Percentiles rank a stretch among this genome's conserved stretches.
Conservation (phyloP, 805 yeast genomes). For the Hyphopichia homilentoma region DNA sequence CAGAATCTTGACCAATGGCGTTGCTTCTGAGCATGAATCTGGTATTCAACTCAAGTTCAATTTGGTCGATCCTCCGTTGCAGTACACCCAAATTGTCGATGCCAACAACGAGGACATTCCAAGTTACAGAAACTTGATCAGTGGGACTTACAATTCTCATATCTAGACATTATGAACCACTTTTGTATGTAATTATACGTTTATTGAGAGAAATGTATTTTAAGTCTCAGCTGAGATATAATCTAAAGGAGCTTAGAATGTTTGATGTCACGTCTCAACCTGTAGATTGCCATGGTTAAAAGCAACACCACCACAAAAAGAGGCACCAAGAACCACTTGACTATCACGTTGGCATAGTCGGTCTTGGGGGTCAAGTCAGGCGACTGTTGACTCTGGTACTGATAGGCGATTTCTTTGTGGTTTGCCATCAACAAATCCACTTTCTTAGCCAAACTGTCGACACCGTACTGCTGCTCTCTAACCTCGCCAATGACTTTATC, state of each 20-base stretch:
- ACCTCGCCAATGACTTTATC: constrained; percentile 40
- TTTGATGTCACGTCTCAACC: constrained; percentile 59
- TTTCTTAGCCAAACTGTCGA: constrained; percentile 30
- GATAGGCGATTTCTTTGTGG: constrained; percentile 34
- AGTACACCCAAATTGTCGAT: constrained; percentile 36
- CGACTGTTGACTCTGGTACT: constrained; percentile 16
- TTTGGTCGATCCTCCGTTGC: constrained; percentile 42
- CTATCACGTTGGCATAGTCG: constrained; percentile 10
- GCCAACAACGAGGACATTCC: constrained; percentile 33
- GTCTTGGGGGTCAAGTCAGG: neutral
- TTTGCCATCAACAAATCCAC: constrained; percentile 39
- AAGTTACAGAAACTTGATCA: constrained; percentile 43
- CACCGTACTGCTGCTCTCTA: constrained; percentile 34
- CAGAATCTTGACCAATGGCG: constrained; percentile 73
- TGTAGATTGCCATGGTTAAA: constrained; percentile 45
- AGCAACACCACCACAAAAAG: constrained; percentile 35
- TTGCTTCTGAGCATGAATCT: constrained; percentile 65
- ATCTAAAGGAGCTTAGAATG: constrained; percentile 56
- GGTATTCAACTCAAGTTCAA: constrained; percentile 71
- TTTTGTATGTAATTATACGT: constrained; percentile 1
- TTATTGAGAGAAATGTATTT: too few species aligned
- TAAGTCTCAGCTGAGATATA: too few species aligned
- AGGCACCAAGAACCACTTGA: constrained; percentile 41
- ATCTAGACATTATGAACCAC: constrained; percentile 3
- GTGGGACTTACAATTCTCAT: constrained; percentile 48